Conservation (phyloP, 208 protist genomes). For the Crithidia fasciculata region DNA sequence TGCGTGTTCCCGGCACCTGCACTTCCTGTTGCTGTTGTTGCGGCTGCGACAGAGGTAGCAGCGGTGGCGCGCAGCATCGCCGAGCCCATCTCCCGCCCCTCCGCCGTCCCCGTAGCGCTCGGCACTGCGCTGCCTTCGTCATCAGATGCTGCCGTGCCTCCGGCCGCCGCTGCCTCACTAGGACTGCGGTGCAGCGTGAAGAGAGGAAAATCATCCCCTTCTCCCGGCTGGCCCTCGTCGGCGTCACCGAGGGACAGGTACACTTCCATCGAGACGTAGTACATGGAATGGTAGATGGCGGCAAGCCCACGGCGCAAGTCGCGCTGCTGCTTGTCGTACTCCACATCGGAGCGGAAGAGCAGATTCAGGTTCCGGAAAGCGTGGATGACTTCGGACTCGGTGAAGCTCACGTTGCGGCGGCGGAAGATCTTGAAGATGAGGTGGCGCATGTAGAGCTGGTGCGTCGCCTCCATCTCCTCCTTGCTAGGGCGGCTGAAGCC, state of each 20-base stretch:
- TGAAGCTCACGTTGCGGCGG: slow-evolving; percentile 54
- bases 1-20: not conserved
- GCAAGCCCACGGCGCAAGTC: slow-evolving; percentile 37
- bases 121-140: slow-evolving; percentile 1
- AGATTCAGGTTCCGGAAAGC: slow-evolving; percentile 46
- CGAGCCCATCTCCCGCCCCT: not conserved
- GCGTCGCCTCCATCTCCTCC: slow-evolving; percentile 53
- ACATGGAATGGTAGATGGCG: slow-evolving; percentile 56
- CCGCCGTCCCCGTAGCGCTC: slow-evolving; percentile 5
- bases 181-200: slow-evolving; percentile 2
- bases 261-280: slow-evolving; percentile 63
- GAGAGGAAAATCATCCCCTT: slow-evolving; percentile 22
- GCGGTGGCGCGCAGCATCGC: not conserved
- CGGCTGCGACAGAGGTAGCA: not conserved
- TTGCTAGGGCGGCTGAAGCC: slow-evolving; percentile 47
- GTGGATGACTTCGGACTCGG: slow-evolving; percentile 35
- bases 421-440: slow-evolving; percentile 68
- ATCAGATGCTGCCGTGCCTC: not conserved
- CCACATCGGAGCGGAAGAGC: slow-evolving; percentile 48
- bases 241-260: slow-evolving; percentile 59
- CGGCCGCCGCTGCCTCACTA: not conserved
- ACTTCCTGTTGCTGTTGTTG: not conserved
- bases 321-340: slow-evolving; percentile 50
- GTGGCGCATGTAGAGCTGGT: slow-evolving; percentile 68
- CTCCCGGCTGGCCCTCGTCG: slow-evolving; percentile 24